Conservation (phyloP, 352 stramenopile genomes). For the Pythium folliculosum region DNA sequence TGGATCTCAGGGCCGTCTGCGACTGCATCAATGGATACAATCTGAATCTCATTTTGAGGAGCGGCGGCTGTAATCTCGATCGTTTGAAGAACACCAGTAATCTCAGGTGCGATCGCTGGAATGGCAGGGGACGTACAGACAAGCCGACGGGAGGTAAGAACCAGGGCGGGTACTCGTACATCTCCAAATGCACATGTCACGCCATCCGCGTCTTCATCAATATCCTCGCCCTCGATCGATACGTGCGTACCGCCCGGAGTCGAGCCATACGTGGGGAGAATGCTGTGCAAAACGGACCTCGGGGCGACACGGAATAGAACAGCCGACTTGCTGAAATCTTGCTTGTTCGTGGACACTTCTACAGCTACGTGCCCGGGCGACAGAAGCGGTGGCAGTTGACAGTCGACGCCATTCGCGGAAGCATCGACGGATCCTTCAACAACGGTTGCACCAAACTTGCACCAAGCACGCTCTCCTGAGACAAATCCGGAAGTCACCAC, state of each 20-base stretch:
- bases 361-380: conserved; percentile 42
- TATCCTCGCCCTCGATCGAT: conserved; percentile 30
- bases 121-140: conserved; percentile 33
- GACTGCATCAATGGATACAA: conserved; percentile 32
- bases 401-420: not conserved
- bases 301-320: conserved; percentile 58
- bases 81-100: conserved; percentile 13
- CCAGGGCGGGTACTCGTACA: conserved; percentile 24
- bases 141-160: conserved; percentile 30
- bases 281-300: conserved; percentile 38
- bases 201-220: conserved; percentile 18
- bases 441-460: conserved; percentile 21
- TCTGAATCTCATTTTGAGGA: conserved; percentile 43
- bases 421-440: conserved; percentile 7
- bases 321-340: conserved; percentile 90
- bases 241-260: conserved; percentile 45
- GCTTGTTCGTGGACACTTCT: conserved; percentile 92
- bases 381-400: not conserved
- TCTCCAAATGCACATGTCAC: conserved; percentile 42
- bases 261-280: conserved; percentile 47
- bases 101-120: not conserved
- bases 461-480: conserved; percentile 11
- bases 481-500: not conserved
- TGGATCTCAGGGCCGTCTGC: conserved; percentile 43
- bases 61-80: conserved; percentile 29